A percentile compares a stretch with the other conserved stretches of the same genome.
phyloP scores from a whole-genome alignment of 768 basidiomycete species.

The Kwoniella europaea region DNA sequence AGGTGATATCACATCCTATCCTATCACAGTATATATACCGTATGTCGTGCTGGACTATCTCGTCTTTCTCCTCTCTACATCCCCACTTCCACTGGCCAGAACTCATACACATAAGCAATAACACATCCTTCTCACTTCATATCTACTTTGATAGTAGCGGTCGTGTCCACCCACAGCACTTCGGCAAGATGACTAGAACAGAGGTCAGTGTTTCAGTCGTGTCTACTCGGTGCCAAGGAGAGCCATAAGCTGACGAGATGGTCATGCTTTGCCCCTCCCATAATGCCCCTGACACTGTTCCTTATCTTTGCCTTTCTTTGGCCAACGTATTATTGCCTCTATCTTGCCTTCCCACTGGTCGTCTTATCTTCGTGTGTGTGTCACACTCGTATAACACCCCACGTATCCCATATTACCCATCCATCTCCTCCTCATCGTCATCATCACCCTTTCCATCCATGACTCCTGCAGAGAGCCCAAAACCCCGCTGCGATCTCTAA shows the following conservation, averaged over 20 bases:
- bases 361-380: not conserved
- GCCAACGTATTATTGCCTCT: not conserved
- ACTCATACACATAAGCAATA: not conserved
- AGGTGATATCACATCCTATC: not conserved
- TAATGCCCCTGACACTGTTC: no score
- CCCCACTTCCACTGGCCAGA: not conserved
- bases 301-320: no score
- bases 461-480: conserved; percentile 46
- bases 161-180: not conserved
- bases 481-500: conserved; percentile 51
- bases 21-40: not conserved
- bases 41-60: not conserved
- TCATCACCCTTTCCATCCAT: not conserved
- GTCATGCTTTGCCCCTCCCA: not conserved
- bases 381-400: not conserved
- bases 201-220: conserved; percentile 28
- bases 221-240: not conserved
- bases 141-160: not conserved
- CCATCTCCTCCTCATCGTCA: not conserved
- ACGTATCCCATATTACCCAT: not conserved
- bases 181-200: conserved; percentile 37
- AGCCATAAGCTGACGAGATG: conserved; percentile 12
- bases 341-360: not conserved
- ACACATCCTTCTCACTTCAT: not conserved
- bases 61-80: not conserved